These are phyloP conservation scores for Stemphylium beticola DNA, from an alignment of 2,329 filamentous ascomycete genomes.

Conservation along the genomic window DNA sequence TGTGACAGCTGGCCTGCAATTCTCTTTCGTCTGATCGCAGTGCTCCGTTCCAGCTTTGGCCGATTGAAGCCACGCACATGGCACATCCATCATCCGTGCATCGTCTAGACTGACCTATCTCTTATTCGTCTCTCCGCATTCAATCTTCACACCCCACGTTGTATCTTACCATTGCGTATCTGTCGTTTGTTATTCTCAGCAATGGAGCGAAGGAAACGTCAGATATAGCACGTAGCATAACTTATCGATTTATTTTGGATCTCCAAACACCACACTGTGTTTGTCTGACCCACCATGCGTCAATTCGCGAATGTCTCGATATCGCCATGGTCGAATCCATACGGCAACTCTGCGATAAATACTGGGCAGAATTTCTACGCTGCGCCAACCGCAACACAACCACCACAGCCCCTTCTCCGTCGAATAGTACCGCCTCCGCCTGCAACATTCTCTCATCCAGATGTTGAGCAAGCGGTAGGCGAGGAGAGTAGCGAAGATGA, in stretches of 20 bases:
- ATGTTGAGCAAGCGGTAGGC: slow-evolving; percentile 28
- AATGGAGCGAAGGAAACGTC: slow-evolving; percentile 40
- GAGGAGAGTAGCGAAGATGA: slow-evolving; percentile 19
- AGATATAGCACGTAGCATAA: slow-evolving; percentile 43
- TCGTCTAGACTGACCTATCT: slow-evolving; percentile 32
- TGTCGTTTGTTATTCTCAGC: slow-evolving; percentile 34
- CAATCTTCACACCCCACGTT: slow-evolving; percentile 44
- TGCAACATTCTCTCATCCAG: slow-evolving; percentile 34
- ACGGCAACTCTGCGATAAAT: slow-evolving; percentile 21
- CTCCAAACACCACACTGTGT: slow-evolving; percentile 21
- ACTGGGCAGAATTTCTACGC: slow-evolving; percentile 25
- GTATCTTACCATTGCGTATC: slow-evolving; percentile 43
- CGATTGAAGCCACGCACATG: slow-evolving; percentile 39
- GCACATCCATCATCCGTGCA: slow-evolving; percentile 34
- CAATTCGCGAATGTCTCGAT: slow-evolving; percentile 40
- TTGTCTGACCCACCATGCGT: slow-evolving; percentile 38
- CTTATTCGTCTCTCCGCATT: slow-evolving; percentile 46
- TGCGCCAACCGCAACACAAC: slow-evolving; percentile 13
- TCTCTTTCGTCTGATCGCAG: slow-evolving; percentile 35
- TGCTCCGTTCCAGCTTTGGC: slow-evolving; percentile 29
- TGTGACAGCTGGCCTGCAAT: slow-evolving; percentile 43
- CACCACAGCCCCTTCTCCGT: slow-evolving; percentile 27
- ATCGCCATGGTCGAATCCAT: slow-evolving; percentile 45
- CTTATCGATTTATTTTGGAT: slow-evolving; percentile 30
- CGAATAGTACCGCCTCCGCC: slow-evolving; percentile 33